Conservation (phyloP, 83 land plant species). For the Isoetes engelmannii region DNA sequence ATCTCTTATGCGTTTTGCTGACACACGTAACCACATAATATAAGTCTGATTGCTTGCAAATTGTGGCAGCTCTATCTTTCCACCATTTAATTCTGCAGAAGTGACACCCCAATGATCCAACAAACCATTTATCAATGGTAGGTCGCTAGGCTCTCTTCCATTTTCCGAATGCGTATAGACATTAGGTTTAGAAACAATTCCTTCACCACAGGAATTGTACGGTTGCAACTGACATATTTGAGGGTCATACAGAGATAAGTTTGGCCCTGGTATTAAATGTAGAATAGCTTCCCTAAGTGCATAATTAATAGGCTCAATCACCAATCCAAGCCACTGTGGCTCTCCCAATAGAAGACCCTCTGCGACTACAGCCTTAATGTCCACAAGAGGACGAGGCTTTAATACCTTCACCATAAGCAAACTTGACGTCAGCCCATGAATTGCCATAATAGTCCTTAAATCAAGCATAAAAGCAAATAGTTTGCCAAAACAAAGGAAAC, state of each 20-base stretch:
- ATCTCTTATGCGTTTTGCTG: conserved; percentile 46
- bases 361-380: conserved; percentile 61
- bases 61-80: conserved; percentile 66
- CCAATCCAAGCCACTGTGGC: conserved; percentile 82
- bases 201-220: not conserved
- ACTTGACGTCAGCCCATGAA: conserved; percentile 36
- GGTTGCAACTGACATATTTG: conserved; percentile 58
- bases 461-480: not conserved
- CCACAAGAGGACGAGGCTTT: conserved; percentile 79
- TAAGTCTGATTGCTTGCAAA: conserved; percentile 65
- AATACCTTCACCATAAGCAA: conserved; percentile 1
- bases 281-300: conserved; percentile 73
- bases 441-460: not conserved
- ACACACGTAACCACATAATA: conserved; percentile 75
- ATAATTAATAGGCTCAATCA: conserved; percentile 73
- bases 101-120: not conserved
- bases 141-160: not conserved
- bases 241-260: conserved; percentile 49
- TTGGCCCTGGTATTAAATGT: conserved; percentile 72
- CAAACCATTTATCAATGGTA: not conserved
- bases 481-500: conserved; percentile 1
- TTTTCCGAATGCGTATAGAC: not conserved
- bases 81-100: conserved; percentile 29
- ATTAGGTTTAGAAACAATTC: not conserved
- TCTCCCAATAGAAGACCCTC: conserved; percentile 78